Evolutionary conservation across 1,139 yeast species (phyloP).

Genomic region (Suhomyces yuchorum): DNA sequence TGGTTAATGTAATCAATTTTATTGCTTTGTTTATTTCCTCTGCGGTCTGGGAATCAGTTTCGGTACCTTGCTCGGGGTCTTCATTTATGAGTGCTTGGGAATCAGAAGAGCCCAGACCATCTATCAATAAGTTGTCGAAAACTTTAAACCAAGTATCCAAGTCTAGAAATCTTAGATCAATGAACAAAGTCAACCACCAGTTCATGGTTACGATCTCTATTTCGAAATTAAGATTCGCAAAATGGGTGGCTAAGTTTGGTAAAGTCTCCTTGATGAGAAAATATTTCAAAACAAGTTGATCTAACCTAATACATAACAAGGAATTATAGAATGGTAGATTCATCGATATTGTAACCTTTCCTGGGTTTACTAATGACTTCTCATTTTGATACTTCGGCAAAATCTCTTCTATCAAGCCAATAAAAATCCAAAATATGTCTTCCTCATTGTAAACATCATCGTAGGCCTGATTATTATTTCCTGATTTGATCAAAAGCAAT

Average conservation of each 20-base stretch:
- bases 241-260: slow-evolving; percentile 45
- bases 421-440: slow-evolving; percentile 60
- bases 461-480: slow-evolving; percentile 9
- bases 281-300: slow-evolving; percentile 33
- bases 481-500: slow-evolving; percentile 30
- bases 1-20: slow-evolving; percentile 16
- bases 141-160: slow-evolving; percentile 54
- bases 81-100: neutral
- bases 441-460: slow-evolving; percentile 42
- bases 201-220: slow-evolving; percentile 55
- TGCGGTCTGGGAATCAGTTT: neutral
- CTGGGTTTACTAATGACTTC: neutral
- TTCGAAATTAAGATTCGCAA: slow-evolving; percentile 42
- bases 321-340: slow-evolving; percentile 29
- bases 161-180: slow-evolving; percentile 49
- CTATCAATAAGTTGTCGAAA: slow-evolving; percentile 51
- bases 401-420: slow-evolving; percentile 53
- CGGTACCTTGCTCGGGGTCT: neutral
- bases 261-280: slow-evolving; percentile 28
- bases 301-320: slow-evolving; percentile 42
- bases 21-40: slow-evolving; percentile 14
- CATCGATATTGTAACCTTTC: neutral
- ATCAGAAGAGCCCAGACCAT: slow-evolving; percentile 17
- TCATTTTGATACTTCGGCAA: slow-evolving; percentile 41
- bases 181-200: slow-evolving; percentile 62